phyloP scores from a whole-genome alignment of 1,284 basidiomycete species.

The Moniliophthora roreri region DNA sequence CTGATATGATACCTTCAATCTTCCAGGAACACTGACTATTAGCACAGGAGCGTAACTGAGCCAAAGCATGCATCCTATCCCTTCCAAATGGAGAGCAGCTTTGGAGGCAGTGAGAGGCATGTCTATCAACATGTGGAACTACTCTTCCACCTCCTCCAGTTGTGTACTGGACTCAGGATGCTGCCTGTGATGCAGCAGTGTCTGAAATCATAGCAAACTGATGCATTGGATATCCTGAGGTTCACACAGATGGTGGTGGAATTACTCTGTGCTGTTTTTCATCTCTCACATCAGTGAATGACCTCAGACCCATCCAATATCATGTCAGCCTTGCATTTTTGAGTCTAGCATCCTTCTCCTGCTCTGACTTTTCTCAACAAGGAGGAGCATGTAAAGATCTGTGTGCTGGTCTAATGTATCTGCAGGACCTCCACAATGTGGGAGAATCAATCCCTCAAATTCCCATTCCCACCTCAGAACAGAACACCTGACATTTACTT shows the following conservation, averaged over 20 bases:
- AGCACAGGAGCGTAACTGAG: background rate
- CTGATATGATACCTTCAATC: slow-evolving; percentile 24
- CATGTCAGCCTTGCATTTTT: background rate
- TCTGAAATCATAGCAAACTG: no score
- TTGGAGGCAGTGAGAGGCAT: slow-evolving; percentile 1
- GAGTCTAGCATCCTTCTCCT: slow-evolving; percentile 22
- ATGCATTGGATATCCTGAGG: no score
- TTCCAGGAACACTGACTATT: slow-evolving; percentile 15
- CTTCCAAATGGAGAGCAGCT: slow-evolving; percentile 21
- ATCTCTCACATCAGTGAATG: background rate
- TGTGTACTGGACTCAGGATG: no score
- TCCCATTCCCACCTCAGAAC: background rate
- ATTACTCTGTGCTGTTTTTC: background rate
- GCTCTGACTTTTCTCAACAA: slow-evolving; percentile 22
- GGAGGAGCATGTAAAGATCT: slow-evolving; percentile 33
- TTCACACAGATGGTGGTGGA: background rate
- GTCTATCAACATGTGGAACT: no score
- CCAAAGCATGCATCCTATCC: slow-evolving; percentile 21
- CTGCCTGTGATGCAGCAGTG: no score
- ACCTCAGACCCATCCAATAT: background rate
- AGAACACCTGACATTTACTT: background rate
- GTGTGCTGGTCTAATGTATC: slow-evolving; percentile 16
- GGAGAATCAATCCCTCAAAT: background rate
- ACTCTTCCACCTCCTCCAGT: no score
- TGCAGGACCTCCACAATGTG: slow-evolving; percentile 15